Conservation (phyloP, 257 asterid species). For the Salvia rosmarinus region DNA sequence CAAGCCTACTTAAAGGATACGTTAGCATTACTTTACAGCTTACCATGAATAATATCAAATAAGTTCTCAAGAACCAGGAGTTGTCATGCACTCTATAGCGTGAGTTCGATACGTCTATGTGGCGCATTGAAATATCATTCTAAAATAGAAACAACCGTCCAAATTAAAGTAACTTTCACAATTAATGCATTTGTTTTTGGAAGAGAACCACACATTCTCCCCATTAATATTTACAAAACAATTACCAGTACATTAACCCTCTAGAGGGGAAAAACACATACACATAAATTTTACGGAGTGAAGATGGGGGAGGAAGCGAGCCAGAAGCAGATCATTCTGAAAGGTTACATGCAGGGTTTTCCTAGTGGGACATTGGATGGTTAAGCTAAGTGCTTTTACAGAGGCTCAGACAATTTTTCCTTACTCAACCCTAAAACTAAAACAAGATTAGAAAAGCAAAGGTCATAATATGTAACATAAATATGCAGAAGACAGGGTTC, state of each 20-base stretch:
- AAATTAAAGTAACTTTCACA: not conserved
- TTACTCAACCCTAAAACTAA: conserved; percentile 7
- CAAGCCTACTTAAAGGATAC: not conserved
- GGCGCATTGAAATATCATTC: not conserved
- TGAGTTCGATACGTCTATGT: not conserved
- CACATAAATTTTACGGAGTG: not conserved
- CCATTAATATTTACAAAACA: not conserved
- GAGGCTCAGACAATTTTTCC: not conserved
- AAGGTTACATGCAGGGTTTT: not conserved
- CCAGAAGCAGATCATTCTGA: not conserved
- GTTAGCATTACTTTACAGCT: not conserved
- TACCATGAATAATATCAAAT: not conserved
- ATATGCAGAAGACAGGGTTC: not conserved
- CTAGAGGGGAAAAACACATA: not conserved
- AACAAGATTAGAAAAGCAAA: not conserved
- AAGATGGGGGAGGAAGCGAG: not conserved
- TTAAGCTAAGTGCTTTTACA: not conserved
- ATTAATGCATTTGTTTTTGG: not conserved
- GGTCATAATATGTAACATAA: not conserved
- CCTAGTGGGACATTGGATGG: not conserved
- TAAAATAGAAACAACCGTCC: not conserved
- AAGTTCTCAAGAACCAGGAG: not conserved
- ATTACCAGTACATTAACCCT: not conserved
- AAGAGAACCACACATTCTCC: no score
- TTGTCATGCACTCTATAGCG: not conserved